Conservation (phyloP, 352 stramenopile species). For the Pythium vanterpoolii region DNA sequence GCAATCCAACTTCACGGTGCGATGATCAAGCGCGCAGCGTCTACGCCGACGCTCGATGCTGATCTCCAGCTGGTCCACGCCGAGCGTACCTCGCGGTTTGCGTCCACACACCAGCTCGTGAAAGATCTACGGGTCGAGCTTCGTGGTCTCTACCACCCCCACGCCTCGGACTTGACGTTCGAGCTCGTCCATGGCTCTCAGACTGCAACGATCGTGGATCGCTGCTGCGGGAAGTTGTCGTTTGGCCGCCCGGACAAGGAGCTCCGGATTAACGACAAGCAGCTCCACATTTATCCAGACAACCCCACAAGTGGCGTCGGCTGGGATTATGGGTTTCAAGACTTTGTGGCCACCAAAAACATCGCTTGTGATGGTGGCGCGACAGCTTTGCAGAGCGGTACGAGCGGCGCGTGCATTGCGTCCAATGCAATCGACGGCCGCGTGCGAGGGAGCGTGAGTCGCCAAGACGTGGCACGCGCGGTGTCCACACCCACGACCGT, state of each 20-base stretch:
- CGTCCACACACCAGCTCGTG: constrained; percentile 60
- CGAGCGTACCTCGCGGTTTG: constrained; percentile 32
- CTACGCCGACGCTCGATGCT: constrained; percentile 32
- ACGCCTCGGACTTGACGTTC: constrained; percentile 48
- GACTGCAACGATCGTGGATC: constrained; percentile 37
- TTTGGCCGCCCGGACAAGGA: constrained; percentile 43
- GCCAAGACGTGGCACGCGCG: constrained; percentile 50
- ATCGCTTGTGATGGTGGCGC: constrained; percentile 48
- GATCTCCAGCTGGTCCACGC: constrained; percentile 36
- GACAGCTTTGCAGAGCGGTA: constrained; percentile 66
- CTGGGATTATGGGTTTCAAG: constrained; percentile 68
- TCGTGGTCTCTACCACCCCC: constrained; percentile 63
- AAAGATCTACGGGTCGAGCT: constrained; percentile 47
- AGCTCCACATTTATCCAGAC: constrained; percentile 31
- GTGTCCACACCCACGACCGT: constrained; percentile 21
- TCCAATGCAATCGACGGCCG: constrained; percentile 68
- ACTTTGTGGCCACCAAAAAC: constrained; percentile 40
- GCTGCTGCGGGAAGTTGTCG: constrained; percentile 36
- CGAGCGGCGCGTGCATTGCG: constrained; percentile 42
- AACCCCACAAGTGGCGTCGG: constrained; percentile 66
- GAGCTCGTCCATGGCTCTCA: constrained; percentile 48
- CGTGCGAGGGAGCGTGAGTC: constrained; percentile 38
- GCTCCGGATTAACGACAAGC: constrained; percentile 41
- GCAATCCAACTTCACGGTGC: constrained; percentile 46
- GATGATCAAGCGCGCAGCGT: constrained; percentile 41